Base-by-base conservation (phyloP, 495 filamentous ascomycete genomes). In the Penicillium diatomitis region DNA sequence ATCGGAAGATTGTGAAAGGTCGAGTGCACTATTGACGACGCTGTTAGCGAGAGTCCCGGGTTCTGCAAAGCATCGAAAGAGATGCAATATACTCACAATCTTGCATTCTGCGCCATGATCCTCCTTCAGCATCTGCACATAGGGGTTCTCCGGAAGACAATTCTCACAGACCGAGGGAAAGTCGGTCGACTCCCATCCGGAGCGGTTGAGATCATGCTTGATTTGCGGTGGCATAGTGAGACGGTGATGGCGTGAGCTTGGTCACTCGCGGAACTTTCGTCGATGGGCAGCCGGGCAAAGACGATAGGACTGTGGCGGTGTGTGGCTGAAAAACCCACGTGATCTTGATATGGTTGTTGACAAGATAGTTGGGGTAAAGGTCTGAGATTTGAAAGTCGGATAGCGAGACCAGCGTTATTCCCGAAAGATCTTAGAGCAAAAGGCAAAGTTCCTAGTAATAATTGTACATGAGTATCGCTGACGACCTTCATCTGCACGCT, bases 121-220 rank as follows among this genome's bases (percentile, higher is more conserved):
- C 62, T 95, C 87, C 65, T 98, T 98, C 41, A 97, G 75, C 90
- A 98, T 96, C 66, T 96, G 91, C 38, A 98, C 92, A 66, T 95
- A 97, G 4, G 90, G 92, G 61, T 97, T 97, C 49, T 94, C 88
- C 34, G 92, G 91, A 4, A 98, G 82, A 64, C 94, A 98, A 62
- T 74, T 80, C 58, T 86, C 82, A 59, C 81, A 84, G 9, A 82
- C 78, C 2, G 76, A 81, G 3, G 80, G 79, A 39, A 82, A 81
- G 57, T 82, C 90, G 28, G 92, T 96, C 32, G 86, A 84, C 68
- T 98, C 92, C 87, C 88, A 94, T 32, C 92, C 92, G 3, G 90
- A 90, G 41, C 94, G 82, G 72, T 98, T 98, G 31, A 97, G 77
- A 61, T 98, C 92, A 66, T 96, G 88, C 70, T 98, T 98, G 66